Base-by-base conservation (phyloP, 176 grass and related monocot species). In the Miscanthus lutarioriparius region DNA sequence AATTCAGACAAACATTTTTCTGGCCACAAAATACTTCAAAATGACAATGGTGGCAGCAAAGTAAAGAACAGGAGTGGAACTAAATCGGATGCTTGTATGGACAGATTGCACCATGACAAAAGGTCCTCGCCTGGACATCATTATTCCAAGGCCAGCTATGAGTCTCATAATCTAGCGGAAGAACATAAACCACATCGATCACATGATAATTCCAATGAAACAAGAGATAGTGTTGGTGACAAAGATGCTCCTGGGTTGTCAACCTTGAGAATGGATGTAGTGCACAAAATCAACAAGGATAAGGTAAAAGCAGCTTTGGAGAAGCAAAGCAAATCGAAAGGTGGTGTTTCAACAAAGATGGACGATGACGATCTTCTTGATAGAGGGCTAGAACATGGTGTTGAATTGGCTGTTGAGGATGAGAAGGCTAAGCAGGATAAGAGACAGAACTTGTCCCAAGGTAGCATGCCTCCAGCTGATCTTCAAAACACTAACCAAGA, bases 261-360 rank as follows among this genome's bases (percentile, higher is more conserved):
- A 36, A 78, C 89, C 44, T 82, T 81, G 45, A 83, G 88, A 84
- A 83, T 83, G 70, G 90, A 92, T 91, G 90, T 88, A 3, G 92
- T 92, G 40, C 90, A 91, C 72, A 97, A 86, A 89, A 88, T 94
- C 27, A 90, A 97, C 72, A 92, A 89, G 87, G 89, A 94, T 59
- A 97, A 94, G 72, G 94, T 94, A 66, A 97, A 97, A 67, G 92
- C 90, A 73, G 86, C 87, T 53, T 82, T 97, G 84, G 95, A 97
- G 70, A 94, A 94, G 75, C 86, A 79, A 67, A 91, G 90, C 74
- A 97, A 94, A 85, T 80, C 72, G 8, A 89, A 88, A 87, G 86
- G 79, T 72, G 88, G 89, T 28, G 80, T 89, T 79, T 64, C 88
- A 37, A 83, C 53, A 86, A 94, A 94, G 43, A 58, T 94, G 40